Conservation (phyloP, 2,329 filamentous ascomycete genomes). For the Huntiella omanensis region DNA sequence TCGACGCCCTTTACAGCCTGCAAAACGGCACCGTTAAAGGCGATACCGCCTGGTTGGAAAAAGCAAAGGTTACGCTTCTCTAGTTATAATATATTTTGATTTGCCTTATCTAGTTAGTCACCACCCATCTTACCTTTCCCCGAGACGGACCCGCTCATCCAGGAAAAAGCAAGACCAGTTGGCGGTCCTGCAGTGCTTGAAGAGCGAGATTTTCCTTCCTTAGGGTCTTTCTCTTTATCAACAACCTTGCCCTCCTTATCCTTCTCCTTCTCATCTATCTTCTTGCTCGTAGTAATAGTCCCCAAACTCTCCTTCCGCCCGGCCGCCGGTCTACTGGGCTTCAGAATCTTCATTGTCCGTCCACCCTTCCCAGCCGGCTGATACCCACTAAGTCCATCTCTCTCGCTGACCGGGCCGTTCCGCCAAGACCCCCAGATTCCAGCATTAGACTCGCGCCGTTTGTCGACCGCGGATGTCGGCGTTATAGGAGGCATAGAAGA, state of each 20-base stretch:
- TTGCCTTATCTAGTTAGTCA: no score
- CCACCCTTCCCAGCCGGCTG: slow-evolving; percentile 43
- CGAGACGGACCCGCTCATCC: no score
- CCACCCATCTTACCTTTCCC: no score
- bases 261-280: no score
- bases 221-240: no score
- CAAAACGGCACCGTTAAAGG: slow-evolving; percentile 29
- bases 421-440: slow-evolving; percentile 58
- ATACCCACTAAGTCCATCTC: slow-evolving; percentile 38
- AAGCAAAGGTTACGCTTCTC: slow-evolving; percentile 16
- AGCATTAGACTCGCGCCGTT: slow-evolving; percentile 14
- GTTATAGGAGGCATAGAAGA: slow-evolving; percentile 16
- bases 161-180: no score
- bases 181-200: no score
- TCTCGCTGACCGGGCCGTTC: slow-evolving; percentile 32
- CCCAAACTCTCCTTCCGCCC: no score
- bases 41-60: slow-evolving; percentile 31
- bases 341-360: slow-evolving; percentile 78
- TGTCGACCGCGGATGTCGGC: slow-evolving; percentile 9
- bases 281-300: no score
- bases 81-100: no score
- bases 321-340: slow-evolving; percentile 39
- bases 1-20: slow-evolving; percentile 47
- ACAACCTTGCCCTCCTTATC: no score
- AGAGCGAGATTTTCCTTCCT: no score